Evolutionary conservation across 2,329 filamentous ascomycete species (phyloP), one percentile per base, ranked within the genome.

Genomic region (Aspergillus ochraceus): DNA sequence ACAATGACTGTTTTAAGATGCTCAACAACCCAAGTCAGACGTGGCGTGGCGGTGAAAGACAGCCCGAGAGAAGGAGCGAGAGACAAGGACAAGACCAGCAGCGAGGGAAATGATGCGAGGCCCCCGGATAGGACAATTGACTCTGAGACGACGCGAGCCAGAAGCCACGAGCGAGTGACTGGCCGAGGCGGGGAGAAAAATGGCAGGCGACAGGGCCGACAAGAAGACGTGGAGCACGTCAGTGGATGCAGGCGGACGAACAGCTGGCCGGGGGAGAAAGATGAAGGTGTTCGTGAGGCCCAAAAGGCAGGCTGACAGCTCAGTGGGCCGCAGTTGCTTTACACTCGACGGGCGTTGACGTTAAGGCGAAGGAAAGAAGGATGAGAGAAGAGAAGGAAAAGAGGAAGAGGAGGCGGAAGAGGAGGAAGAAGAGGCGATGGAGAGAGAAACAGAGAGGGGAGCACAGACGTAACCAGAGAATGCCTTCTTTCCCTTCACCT

Each of bases 271-370:
- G 46, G 49, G 55, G 52, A 52, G 52, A 46, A 49, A 30, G 55
- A 36, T 12, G 32, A 42, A 17, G 14, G 36, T 42, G 36, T 59
- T 59, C 52, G 60, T 60, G 56, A 63, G 54, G 61, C 59, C 54
- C 56, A 63, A 59, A 57, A 36, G 39, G 49, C 45, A 58, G 52
- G 36, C 12, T 56, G 63, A 66, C 64, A 67, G 64, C 64, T 62
- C 63, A 65, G 56, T 63, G 58, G 55, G 60, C 53, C 55, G 62
- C 58, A 60, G 57, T 59, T 42, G 36, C 36, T 42, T n/a, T 42
- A 4, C 58, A 52, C 55, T 60, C 60, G 57, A 52, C 54, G 29
- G 65, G 71, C 74, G 66, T 75, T 74, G 71, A 63, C 17, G 36
- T 17, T 42, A 11, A 11, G 19, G 26, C 29, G 59, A 47, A 52